Percentiles rank a stretch among this genome's conserved stretches.
phyloP scores from a whole-genome alignment of 1,284 basidiomycete species.

The Afroboletus lepidellus region DNA sequence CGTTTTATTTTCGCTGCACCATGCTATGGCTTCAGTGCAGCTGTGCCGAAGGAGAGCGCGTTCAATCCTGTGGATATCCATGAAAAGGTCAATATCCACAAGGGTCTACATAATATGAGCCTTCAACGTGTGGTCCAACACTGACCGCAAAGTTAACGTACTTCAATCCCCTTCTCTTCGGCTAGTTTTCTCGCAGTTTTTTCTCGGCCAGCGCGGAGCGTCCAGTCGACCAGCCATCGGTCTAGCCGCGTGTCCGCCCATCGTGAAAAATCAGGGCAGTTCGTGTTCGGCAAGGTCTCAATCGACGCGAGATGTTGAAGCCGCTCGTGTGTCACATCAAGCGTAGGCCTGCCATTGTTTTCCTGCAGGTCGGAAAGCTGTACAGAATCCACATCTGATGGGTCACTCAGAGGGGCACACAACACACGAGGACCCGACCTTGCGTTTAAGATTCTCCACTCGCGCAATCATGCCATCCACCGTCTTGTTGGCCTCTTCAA shows the following conservation, averaged over 20 bases:
- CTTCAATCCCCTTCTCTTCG: slow-evolving; percentile 70
- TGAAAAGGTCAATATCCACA: slow-evolving; percentile 90
- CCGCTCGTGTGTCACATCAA: slow-evolving; percentile 70
- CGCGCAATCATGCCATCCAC: slow-evolving; percentile 76
- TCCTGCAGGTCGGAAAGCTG: slow-evolving; percentile 73
- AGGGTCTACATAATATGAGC: slow-evolving; percentile 52
- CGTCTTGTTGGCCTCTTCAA: slow-evolving; percentile 55
- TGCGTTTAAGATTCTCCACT: slow-evolving; percentile 77
- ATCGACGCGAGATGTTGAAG: slow-evolving; percentile 65
- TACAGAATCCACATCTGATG: slow-evolving; percentile 17
- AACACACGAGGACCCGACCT: slow-evolving; percentile 48
- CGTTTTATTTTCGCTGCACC: slow-evolving; percentile 96
- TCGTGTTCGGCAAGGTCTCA: slow-evolving; percentile 53
- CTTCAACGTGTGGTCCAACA: slow-evolving; percentile 23
- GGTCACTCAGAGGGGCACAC: slow-evolving; percentile 7
- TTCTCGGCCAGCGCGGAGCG: slow-evolving; percentile 73
- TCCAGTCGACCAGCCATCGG: slow-evolving; percentile 92
- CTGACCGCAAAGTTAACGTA: slow-evolving; percentile 33
- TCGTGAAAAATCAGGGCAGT: slow-evolving; percentile 58
- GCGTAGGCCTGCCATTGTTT: slow-evolving; percentile 61
- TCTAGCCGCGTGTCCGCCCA: slow-evolving; percentile 84
- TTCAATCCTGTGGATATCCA: slow-evolving; percentile 85
- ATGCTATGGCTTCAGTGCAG: slow-evolving; percentile 85
- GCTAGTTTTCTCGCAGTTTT: slow-evolving; percentile 69
- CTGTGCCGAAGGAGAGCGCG: slow-evolving; percentile 72